A percentile compares a stretch with the other conserved stretches of the same genome.
These are phyloP conservation scores for Ogataea sp. DNA, from an alignment of 805 yeast genomes.

Conservation along the genomic window DNA sequence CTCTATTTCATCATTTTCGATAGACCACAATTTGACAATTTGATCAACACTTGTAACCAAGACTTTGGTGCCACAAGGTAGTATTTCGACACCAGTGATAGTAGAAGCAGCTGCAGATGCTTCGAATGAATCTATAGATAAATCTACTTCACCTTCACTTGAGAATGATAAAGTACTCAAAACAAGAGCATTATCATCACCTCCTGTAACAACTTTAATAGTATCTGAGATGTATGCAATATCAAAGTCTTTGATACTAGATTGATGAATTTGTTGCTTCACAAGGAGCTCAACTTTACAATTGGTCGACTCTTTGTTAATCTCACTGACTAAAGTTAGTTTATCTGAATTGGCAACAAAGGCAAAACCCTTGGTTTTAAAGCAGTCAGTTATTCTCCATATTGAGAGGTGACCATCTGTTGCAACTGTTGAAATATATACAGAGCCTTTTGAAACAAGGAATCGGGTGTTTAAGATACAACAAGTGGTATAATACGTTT, in stretches of 20 bases:
- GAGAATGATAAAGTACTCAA: conserved; percentile 29
- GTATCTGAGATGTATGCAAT: conserved; percentile 3
- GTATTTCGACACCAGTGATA: conserved; percentile 52
- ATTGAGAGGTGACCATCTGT: conserved; percentile 76
- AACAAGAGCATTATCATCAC: conserved; percentile 81
- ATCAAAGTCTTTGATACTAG: conserved; percentile 67
- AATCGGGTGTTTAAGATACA: conserved; percentile 65
- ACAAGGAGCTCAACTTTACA: conserved; percentile 10
- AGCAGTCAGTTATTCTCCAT: conserved; percentile 40
- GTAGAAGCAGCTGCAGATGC: conserved; percentile 79
- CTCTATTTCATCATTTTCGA: conserved; percentile 21
- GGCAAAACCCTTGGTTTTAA: background rate
- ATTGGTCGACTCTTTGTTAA: conserved; percentile 2
- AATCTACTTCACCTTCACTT: conserved; percentile 12
- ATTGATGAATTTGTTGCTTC: conserved; percentile 65
- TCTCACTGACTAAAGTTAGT: background rate
- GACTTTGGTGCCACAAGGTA: conserved; percentile 24
- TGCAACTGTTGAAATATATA: conserved; percentile 49
- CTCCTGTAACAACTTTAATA: conserved; percentile 59
- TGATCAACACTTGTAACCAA: conserved; percentile 83
- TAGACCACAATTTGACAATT: conserved; percentile 55
- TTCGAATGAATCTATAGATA: conserved; percentile 27
- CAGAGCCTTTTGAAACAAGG: conserved; percentile 18
- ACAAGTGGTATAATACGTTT: conserved; percentile 58
- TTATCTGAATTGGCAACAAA: no score